These are phyloP conservation scores for Phytophthora ohioensis DNA, from an alignment of 352 stramenopile species.

Conservation along the genomic window DNA sequence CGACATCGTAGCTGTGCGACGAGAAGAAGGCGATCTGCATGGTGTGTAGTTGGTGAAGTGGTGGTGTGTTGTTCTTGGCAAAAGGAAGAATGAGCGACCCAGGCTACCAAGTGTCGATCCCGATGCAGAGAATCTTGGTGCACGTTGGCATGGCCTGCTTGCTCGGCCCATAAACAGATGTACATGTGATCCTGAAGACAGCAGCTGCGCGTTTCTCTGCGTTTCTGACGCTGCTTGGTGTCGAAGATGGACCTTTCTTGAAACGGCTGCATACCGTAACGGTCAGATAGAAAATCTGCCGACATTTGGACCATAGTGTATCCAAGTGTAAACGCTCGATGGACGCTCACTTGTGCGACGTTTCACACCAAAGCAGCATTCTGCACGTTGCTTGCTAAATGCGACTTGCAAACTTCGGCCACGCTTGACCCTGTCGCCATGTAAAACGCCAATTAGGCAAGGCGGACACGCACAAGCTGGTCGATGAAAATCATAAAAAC, in stretches of 20 bases:
- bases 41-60: neutral
- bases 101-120: neutral
- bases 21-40: conserved; percentile 85
- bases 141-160: conserved; percentile 3
- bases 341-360: conserved; percentile 17
- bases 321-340: neutral
- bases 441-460: conserved; percentile 6
- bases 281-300: neutral
- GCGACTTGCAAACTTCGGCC: neutral
- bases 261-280: conserved; percentile 14
- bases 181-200: conserved; percentile 10
- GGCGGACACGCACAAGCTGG: neutral
- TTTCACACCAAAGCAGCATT: neutral
- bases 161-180: conserved; percentile 17
- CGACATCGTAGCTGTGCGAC: conserved; percentile 72
- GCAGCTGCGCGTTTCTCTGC: conserved; percentile 24
- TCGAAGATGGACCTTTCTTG: conserved; percentile 22
- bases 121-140: conserved; percentile 39
- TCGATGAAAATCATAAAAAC: conserved; percentile 16
- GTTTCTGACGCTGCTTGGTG: conserved; percentile 19
- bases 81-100: conserved; percentile 31
- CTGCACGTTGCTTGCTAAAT: conserved; percentile 11
- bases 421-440: neutral
- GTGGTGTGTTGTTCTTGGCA: conserved; percentile 27
- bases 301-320: neutral